Evolutionary conservation across 108 stramenopile species (phyloP), one percentile per base, ranked within the genome.

Genomic region (Pseudonitzschia delicatissima): DNA sequence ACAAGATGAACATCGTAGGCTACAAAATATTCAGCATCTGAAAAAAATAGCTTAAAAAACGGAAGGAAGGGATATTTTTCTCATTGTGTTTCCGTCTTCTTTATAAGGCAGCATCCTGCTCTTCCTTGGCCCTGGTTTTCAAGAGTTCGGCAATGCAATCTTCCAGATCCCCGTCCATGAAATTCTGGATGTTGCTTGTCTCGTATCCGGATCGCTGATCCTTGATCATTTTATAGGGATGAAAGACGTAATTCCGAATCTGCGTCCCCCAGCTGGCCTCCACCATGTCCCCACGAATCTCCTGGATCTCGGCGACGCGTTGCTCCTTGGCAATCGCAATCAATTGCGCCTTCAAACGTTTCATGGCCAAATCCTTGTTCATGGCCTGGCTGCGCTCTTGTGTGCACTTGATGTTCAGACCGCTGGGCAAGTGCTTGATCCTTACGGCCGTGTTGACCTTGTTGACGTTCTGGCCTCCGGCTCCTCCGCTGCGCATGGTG

Each of bases 391-490:
- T 94, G 21, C 98, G 88, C 77, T 99, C 96, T 66, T 98, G 93
- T 32, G 95, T 94, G 45, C 92, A 94, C 64, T 93, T 89, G 40
- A 98, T 90, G 15, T 79, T 76, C 33, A 96, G 74, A n/a, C 97
- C 97, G 26, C 88, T 92, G 1, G 98, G 98, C n/a, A 95, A n/a
- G 71, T 99, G 98, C 25, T 90, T 96, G 61, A 99, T 81, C 39
- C 98, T 85, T 2, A 99, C 97, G 11, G 95, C 98, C 26, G 91
- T 90, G 59, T 98, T 95, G n/a, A 98, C 97, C 73, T 97, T 99
- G 82, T 99, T 99, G n/a, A 99, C 98, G 71, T 96, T 95, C 77
- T 99, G 98, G n/a, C 98, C 98, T 11, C 98, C 98, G 27, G 92
- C 90, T 1, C 98, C 98, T 20, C 93, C 88, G 48, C 88, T 76